These are phyloP conservation scores for Arthrobotrys conoides DNA, from an alignment of 2,329 filamentous ascomycete genomes.

Conservation along the genomic window DNA sequence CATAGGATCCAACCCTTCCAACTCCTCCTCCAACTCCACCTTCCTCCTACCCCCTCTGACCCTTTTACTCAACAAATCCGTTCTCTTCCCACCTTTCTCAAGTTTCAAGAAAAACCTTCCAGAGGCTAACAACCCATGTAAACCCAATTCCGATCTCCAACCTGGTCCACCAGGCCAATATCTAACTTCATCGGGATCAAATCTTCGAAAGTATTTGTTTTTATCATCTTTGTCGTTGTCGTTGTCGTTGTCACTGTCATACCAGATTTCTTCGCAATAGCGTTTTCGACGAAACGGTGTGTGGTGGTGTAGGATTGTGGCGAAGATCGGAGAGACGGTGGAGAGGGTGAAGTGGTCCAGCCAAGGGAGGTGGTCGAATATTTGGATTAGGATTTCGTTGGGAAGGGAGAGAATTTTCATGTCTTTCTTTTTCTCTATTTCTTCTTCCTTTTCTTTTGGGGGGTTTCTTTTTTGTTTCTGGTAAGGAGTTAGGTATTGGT, in stretches of 20 bases:
- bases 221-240: too few relatives aligned
- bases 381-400: slow-evolving; percentile 23
- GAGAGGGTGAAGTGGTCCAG: slow-evolving; percentile 33
- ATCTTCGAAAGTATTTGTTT: slow-evolving; percentile 11
- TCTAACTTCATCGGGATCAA: neutral
- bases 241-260: too few relatives aligned
- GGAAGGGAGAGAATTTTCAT: slow-evolving; percentile 32
- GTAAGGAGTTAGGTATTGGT: too few relatives aligned
- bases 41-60: neutral
- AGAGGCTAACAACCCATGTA: slow-evolving; percentile 1
- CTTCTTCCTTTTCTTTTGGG: neutral
- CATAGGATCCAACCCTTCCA: neutral
- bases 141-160: neutral
- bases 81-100: slow-evolving; percentile 9
- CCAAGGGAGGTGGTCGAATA: slow-evolving; percentile 14
- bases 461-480: neutral
- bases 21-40: neutral
- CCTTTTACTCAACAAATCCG: neutral
- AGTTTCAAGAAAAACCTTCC: slow-evolving; percentile 4
- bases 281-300: slow-evolving; percentile 8
- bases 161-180: slow-evolving; percentile 13
- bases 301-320: slow-evolving; percentile 23
- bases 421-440: neutral
- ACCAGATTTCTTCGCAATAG: slow-evolving; percentile 10
- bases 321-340: neutral